Percentiles rank a stretch among this genome's conserved stretches.
Conservation (phyloP, 495 filamentous ascomycete genomes). For the Terfezia claveryi region DNA sequence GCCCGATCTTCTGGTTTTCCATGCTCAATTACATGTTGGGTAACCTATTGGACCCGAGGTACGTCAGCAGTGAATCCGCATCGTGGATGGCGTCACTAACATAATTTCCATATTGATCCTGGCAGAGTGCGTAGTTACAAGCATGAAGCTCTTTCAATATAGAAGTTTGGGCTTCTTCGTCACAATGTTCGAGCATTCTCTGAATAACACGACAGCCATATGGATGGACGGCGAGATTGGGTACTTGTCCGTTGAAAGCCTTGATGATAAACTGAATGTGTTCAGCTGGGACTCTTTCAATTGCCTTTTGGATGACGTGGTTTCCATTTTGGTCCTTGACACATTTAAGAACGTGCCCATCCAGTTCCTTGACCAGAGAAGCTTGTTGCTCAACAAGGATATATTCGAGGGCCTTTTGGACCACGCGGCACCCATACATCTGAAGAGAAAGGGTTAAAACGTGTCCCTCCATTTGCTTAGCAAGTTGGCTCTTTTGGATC, state of each 20-base stretch:
- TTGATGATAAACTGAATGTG: conserved; percentile 79
- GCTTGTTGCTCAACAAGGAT: conserved; percentile 80
- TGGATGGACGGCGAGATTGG: conserved; percentile 49
- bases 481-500: conserved; percentile 70
- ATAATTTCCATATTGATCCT: conserved; percentile 90
- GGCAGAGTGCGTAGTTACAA: conserved; percentile 48
- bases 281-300: conserved; percentile 61
- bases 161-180: conserved; percentile 41
- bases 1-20: conserved; percentile 55
- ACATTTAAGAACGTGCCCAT: conserved; percentile 53
- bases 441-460: conserved; percentile 58
- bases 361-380: conserved; percentile 60
- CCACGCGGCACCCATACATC: conserved; percentile 91
- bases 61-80: background rate
- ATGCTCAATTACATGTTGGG: conserved; percentile 75
- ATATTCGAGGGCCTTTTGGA: conserved; percentile 91
- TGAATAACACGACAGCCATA: conserved; percentile 93
- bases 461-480: conserved; percentile 66
- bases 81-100: conserved; percentile 17
- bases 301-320: conserved; percentile 89
- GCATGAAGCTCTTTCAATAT: conserved; percentile 62
- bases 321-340: conserved; percentile 88
- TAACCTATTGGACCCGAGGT: conserved; percentile 23
- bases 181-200: conserved; percentile 70
- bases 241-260: conserved; percentile 62